Evolutionary conservation across 2,329 filamentous ascomycete species (phyloP).

Genomic region (Aspergillus bombycis): DNA sequence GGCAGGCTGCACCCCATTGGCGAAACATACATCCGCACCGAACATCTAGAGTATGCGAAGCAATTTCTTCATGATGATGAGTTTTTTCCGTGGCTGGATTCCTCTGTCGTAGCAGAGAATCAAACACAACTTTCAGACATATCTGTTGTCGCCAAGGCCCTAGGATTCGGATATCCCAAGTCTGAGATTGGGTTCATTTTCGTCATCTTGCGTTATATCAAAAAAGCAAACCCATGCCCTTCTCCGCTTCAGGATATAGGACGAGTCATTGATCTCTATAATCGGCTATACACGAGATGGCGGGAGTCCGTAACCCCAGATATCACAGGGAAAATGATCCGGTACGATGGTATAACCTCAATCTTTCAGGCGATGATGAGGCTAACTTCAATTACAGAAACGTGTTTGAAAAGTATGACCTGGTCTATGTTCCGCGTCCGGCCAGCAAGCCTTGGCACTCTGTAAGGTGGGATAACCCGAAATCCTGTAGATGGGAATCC

Average conservation of each 20-base stretch:
- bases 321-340: conserved; percentile 3
- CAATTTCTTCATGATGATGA: conserved; percentile 7
- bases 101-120: background rate
- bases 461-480: too few species aligned
- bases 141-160: background rate
- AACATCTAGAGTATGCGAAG: conserved; percentile 4
- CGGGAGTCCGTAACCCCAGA: conserved; percentile 4
- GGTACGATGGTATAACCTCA: background rate
- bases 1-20: conserved; percentile 7
- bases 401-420: background rate
- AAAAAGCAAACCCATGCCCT: background rate
- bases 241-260: background rate
- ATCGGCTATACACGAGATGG: conserved; percentile 7
- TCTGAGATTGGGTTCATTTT: conserved; percentile 13
- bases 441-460: too few species aligned
- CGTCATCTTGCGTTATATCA: conserved; percentile 1
- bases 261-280: conserved; percentile 14
- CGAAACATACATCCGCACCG: conserved; percentile 7
- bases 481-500: background rate
- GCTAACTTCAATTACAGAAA: background rate
- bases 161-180: conserved; percentile 12
- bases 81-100: conserved; percentile 15
- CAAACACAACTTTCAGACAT: background rate
- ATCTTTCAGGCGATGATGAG: background rate
- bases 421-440: background rate